Conservation (phyloP, 106 monocot species). For the Dioscorea alata region DNA sequence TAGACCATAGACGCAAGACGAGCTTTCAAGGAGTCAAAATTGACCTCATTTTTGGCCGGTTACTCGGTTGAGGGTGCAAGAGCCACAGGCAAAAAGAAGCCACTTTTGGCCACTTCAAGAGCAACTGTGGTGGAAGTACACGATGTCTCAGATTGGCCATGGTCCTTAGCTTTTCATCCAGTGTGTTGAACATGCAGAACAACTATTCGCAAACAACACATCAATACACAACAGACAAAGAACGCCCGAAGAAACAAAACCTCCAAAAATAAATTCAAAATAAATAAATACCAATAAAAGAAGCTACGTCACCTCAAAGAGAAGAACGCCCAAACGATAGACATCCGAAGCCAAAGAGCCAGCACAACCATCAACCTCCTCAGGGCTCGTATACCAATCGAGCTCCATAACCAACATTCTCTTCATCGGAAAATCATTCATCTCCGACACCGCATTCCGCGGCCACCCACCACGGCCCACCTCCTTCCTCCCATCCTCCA, state of each 20-base stretch:
- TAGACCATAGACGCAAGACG: too few species aligned
- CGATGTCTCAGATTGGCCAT: slow-evolving; percentile 11
- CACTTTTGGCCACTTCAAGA: slow-evolving; percentile 12
- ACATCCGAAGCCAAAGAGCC: slow-evolving; percentile 23
- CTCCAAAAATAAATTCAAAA: not conserved
- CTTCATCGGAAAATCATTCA: not conserved
- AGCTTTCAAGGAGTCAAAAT: not conserved
- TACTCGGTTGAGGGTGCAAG: slow-evolving; percentile 8
- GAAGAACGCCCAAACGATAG: slow-evolving; percentile 26
- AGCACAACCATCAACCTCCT: slow-evolving; percentile 14
- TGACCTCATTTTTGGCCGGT: slow-evolving; percentile 10
- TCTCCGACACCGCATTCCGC: not conserved
- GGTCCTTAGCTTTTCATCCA: slow-evolving; percentile 8
- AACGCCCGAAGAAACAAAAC: not conserved
- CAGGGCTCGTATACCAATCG: slow-evolving; percentile 31
- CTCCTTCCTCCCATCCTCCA: not conserved
- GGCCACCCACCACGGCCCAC: too few species aligned
- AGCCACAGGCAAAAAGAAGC: slow-evolving; percentile 16
- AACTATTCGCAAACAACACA: not conserved
- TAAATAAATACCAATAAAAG: not conserved
- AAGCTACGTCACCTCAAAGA: slow-evolving; percentile 1
- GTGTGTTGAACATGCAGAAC: slow-evolving; percentile 4
- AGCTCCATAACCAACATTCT: slow-evolving; percentile 16
- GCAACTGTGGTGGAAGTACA: slow-evolving; percentile 8
- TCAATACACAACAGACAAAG: not conserved